phyloP scores from a whole-genome alignment of 1,284 basidiomycete species.

The Erythrobasidium hasegawianum region DNA sequence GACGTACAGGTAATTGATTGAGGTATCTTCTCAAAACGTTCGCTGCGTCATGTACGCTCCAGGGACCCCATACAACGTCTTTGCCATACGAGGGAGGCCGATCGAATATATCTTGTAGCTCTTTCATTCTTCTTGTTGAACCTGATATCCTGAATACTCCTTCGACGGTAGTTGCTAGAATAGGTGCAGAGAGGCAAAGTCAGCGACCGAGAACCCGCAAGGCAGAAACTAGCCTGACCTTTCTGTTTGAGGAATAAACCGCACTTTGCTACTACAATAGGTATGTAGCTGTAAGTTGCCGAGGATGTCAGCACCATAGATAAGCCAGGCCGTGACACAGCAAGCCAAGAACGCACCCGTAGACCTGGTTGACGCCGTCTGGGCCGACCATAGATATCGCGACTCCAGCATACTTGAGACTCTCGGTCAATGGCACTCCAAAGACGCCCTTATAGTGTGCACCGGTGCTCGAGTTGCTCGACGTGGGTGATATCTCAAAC shows the following conservation, averaged over 20 bases:
- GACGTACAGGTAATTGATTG: constrained; percentile 86
- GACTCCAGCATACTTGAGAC: constrained; percentile 79
- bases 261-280: constrained; percentile 95
- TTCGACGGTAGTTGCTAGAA: constrained; percentile 80
- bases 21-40: constrained; percentile 93
- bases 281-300: constrained; percentile 64
- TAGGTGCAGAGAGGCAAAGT: constrained; percentile 10
- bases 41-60: constrained; percentile 92
- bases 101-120: constrained; percentile 87
- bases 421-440: constrained; percentile 75
- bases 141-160: constrained; percentile 93
- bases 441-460: constrained; percentile 59
- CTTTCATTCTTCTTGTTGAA: constrained; percentile 89
- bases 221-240: constrained; percentile 53
- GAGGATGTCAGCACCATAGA: constrained; percentile 2
- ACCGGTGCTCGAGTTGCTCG: not conserved
- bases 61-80: constrained; percentile 83
- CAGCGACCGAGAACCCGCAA: constrained; percentile 11
- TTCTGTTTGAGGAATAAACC: constrained; percentile 88
- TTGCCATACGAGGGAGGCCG: constrained; percentile 84
- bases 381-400: constrained; percentile 89
- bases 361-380: constrained; percentile 66
- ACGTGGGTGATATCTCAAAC: not conserved
- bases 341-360: constrained; percentile 23
- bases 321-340: not conserved